Conservation (phyloP, 306 rosid species). For the Sicyos baderoa region DNA sequence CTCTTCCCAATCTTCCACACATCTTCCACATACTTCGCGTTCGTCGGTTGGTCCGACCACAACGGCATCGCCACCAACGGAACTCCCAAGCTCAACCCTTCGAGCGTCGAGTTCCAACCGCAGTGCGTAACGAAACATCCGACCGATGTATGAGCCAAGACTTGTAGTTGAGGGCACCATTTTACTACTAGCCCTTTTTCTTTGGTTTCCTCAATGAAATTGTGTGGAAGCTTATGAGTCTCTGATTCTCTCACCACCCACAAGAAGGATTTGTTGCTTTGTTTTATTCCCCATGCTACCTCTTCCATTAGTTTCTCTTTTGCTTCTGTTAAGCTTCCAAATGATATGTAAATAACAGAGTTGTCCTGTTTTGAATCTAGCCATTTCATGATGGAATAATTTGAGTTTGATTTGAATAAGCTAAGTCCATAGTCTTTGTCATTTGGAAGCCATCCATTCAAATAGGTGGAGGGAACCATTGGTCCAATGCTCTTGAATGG, state of each 20-base stretch:
- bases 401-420: background rate
- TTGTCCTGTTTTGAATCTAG: background rate
- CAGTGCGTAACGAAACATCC: too few relatives aligned
- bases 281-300: background rate
- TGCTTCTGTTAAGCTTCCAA: background rate
- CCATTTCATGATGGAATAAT: slow-evolving; percentile 22
- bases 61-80: too few relatives aligned
- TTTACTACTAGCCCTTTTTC: background rate
- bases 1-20: too few relatives aligned
- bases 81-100: too few relatives aligned
- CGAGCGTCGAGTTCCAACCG: too few relatives aligned
- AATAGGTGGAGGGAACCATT: slow-evolving; percentile 23
- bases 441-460: slow-evolving; percentile 10
- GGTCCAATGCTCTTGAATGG: slow-evolving; percentile 29
- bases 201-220: background rate
- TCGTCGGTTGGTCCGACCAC: too few relatives aligned
- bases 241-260: slow-evolving; percentile 19
- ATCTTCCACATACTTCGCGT: too few relatives aligned
- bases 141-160: too few relatives aligned
- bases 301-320: background rate
- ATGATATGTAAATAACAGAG: background rate
- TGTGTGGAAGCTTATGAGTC: background rate
- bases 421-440: slow-evolving; percentile 22
- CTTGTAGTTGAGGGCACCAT: too few relatives aligned
- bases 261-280: background rate